Base-by-base conservation (phyloP, 2,329 filamentous ascomycete species). In the Berkeleyomyces rouxiae region DNA sequence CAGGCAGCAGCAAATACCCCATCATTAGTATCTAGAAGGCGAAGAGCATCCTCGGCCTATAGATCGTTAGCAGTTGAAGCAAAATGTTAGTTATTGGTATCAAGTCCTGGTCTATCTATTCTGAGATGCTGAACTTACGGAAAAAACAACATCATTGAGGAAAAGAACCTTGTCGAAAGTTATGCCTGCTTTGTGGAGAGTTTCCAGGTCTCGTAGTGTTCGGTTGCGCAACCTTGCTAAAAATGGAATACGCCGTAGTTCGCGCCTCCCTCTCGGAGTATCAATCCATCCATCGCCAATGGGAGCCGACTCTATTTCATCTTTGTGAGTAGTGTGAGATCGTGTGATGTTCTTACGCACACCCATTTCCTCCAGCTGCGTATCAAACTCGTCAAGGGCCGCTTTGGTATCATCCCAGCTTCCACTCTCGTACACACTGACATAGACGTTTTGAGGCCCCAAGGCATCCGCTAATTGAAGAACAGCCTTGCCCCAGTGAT, bases 351-450 rank as follows among this genome's bases (percentile, higher is more conserved):
- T 79, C 37, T 78, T 76, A 47, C 74, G 71, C 2, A 87, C 79
- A 1, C 78, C 77, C 13, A 81, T 67, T 10, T 70, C 69, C 7
- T 76, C 79, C 7, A 88, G 73, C 62, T 79, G 71, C 1, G 65
- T 67, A 63, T 86, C 82, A 37, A 90, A 73, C 33, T 79, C 75
- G 31, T 70, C 72, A 66, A 90, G 72, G 5, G 79, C 80, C 13
- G 74, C 77, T 70, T 88, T 88, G 16, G 81, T 87, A 64, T 83
- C 76, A 69, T 89, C 86, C 74, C 79, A 83, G 69, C 82, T 86
- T 4, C 85, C 85, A 67, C 82, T 85, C 70, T 89, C 86, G 64
- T 81, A 79, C 39, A 88, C 78, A 65, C 81, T 83, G 47, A 90
- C 78, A 69, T 80, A 88, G 1, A 88, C 80, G 69, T 88, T 87